Conservation (phyloP, 1,284 basidiomycete species). For the Macrocystidia cucumis region DNA sequence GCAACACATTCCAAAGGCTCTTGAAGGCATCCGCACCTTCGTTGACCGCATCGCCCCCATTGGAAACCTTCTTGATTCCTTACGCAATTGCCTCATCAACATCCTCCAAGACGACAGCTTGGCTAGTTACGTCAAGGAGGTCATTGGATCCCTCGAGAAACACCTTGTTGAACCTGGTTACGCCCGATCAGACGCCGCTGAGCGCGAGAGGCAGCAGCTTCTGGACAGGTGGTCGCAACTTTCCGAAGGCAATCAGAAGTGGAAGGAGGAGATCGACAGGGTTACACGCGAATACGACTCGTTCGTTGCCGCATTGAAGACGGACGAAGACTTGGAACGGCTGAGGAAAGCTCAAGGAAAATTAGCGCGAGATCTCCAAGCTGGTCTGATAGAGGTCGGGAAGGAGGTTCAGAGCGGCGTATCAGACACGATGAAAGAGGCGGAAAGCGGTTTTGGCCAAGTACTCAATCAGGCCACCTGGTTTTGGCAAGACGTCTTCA, state of each 20-base stretch:
- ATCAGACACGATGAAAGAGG: too few relatives aligned
- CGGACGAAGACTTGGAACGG: conserved; percentile 38
- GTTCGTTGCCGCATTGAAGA: conserved; percentile 33
- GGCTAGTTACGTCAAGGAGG: conserved; percentile 36
- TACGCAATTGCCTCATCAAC: conserved; percentile 31
- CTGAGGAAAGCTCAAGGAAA: conserved; percentile 37
- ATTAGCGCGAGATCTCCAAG: conserved; percentile 39
- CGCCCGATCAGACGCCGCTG: conserved; percentile 37
- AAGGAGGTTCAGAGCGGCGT: conserved; percentile 20
- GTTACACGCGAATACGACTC: conserved; percentile 34
- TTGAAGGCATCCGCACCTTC: conserved; percentile 31
- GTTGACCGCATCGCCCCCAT: conserved; percentile 39
- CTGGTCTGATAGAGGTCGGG: conserved; percentile 30
- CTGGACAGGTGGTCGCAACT: conserved; percentile 40
- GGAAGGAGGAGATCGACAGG: conserved; percentile 38
- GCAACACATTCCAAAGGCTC: conserved; percentile 38
- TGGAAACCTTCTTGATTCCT: conserved; percentile 26
- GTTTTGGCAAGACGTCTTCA: conserved; percentile 69
- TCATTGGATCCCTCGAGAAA: conserved; percentile 34
- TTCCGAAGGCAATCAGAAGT: conserved; percentile 38
- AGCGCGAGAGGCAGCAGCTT: conserved; percentile 32
- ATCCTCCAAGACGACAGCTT: conserved; percentile 38
- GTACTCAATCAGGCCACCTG: conserved; percentile 52
- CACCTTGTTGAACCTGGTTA: conserved; percentile 44
- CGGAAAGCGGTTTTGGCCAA: conserved; percentile 37